Conservation (phyloP, 306 rosid species). For the Citrullus colocynthis region DNA sequence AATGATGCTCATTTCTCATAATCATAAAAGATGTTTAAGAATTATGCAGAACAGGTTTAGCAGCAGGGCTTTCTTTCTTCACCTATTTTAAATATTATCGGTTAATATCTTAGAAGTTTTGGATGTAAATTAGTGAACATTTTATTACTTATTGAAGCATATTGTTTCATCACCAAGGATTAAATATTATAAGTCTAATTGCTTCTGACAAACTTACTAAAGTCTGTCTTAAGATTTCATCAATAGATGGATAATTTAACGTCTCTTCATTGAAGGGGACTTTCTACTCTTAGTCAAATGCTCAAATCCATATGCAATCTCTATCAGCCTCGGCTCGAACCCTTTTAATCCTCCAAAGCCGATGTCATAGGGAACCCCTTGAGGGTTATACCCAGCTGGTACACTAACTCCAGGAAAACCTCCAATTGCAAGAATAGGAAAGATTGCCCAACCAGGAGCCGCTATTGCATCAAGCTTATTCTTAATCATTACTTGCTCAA, state of each 20-base stretch:
- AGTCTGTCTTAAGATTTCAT: not conserved
- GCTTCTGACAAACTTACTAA: not conserved
- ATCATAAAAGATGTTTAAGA: too few species aligned
- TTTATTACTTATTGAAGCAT: not conserved
- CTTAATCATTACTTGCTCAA: slow-evolving; percentile 29
- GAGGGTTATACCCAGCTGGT: slow-evolving; percentile 14
- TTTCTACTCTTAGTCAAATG: slow-evolving; percentile 23
- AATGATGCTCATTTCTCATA: too few species aligned
- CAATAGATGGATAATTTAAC: not conserved
- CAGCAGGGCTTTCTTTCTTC: too few species aligned
- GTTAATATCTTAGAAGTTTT: not conserved
- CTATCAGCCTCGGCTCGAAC: slow-evolving; percentile 17
- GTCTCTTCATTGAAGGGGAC: slow-evolving; percentile 8
- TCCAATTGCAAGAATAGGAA: slow-evolving; percentile 18
- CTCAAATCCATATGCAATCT: slow-evolving; percentile 30
- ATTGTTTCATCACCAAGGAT: not conserved
- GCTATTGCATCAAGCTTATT: slow-evolving; percentile 37
- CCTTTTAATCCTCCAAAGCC: slow-evolving; percentile 24
- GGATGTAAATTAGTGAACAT: not conserved
- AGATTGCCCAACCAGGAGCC: not conserved
- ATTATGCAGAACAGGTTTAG: too few species aligned
- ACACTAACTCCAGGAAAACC: slow-evolving; percentile 30
- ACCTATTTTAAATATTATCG: not conserved
- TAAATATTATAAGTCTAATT: not conserved
- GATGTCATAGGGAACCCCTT: slow-evolving; percentile 18